A percentile compares a stretch with the other conserved stretches of the same genome.
Evolutionary conservation across 352 stramenopile genomes (phyloP).

Genomic region (Phytopythium montanum): DNA sequence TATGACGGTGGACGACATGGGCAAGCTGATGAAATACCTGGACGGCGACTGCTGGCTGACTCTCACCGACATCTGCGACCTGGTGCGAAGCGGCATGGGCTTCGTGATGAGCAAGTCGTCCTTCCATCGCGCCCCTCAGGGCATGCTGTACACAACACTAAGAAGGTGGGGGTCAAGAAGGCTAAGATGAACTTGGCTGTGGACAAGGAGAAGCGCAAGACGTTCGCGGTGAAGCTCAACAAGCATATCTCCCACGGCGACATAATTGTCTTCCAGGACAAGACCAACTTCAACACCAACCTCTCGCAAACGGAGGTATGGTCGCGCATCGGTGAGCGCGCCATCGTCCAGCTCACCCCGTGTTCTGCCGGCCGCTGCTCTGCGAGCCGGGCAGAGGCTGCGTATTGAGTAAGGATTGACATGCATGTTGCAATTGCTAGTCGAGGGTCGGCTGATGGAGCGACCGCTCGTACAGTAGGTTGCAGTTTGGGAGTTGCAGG

Average conservation of each 20-base stretch:
- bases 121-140: neutral
- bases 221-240: neutral
- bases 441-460: too few relatives aligned
- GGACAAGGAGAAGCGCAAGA: neutral
- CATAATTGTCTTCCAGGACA: slow-evolving; percentile 20
- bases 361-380: too few relatives aligned
- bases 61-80: neutral
- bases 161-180: neutral
- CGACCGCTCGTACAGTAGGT: too few relatives aligned
- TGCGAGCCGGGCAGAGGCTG: too few relatives aligned
- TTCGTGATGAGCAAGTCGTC: neutral
- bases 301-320: slow-evolving; percentile 7
- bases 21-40: too few relatives aligned
- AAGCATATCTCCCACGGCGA: slow-evolving; percentile 13
- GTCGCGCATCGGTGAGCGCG: slow-evolving; percentile 10
- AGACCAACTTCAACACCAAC: slow-evolving; percentile 27
- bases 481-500: too few relatives aligned
- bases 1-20: too few relatives aligned
- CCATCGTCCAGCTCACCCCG: slow-evolving; percentile 7
- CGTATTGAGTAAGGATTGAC: too few relatives aligned
- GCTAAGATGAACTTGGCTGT: neutral
- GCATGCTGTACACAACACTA: neutral
- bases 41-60: neutral
- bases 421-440: too few relatives aligned
- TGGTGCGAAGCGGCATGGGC: neutral